These are phyloP conservation scores for Fusarium sp. DNA, from an alignment of 2,329 filamentous ascomycete species.

Conservation along the genomic window DNA sequence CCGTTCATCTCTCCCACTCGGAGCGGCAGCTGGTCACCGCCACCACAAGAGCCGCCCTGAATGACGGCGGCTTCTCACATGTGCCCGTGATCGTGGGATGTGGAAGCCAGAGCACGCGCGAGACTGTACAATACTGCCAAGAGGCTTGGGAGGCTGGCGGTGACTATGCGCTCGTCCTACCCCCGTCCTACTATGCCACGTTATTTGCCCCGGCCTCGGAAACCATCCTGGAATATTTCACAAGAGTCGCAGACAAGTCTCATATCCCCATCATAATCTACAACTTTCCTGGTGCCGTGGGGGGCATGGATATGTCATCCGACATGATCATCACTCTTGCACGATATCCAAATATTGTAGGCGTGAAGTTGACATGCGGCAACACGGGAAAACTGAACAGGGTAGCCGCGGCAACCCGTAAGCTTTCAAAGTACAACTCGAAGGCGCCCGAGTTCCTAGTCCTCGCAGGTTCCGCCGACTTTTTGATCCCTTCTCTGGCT, in stretches of 20 bases:
- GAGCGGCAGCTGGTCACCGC: slow-evolving; percentile 75
- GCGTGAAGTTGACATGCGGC: slow-evolving; percentile 75
- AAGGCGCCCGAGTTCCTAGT: slow-evolving; percentile 65
- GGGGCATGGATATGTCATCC: slow-evolving; percentile 71
- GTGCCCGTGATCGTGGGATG: slow-evolving; percentile 81
- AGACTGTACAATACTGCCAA: slow-evolving; percentile 74
- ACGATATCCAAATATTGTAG: slow-evolving; percentile 71
- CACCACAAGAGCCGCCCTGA: slow-evolving; percentile 74
- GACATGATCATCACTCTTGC: slow-evolving; percentile 68
- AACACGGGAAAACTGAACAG: slow-evolving; percentile 76
- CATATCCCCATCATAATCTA: slow-evolving; percentile 75
- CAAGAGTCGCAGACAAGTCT: slow-evolving; percentile 68
- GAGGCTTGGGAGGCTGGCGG: slow-evolving; percentile 76
- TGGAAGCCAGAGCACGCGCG: slow-evolving; percentile 76
- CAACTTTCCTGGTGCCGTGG: slow-evolving; percentile 73
- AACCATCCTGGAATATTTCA: slow-evolving; percentile 73
- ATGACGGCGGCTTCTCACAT: slow-evolving; percentile 68
- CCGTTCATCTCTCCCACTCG: slow-evolving; percentile 76
- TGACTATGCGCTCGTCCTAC: slow-evolving; percentile 79
- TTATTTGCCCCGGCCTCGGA: slow-evolving; percentile 63
- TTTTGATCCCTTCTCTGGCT: slow-evolving; percentile 73
- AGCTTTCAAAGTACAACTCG: slow-evolving; percentile 33
- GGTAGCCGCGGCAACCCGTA: slow-evolving; percentile 66
- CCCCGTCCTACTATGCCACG: slow-evolving; percentile 78
- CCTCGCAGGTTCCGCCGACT: slow-evolving; percentile 78